Conservation (phyloP, 2,329 filamentous ascomycete genomes). For the Penicillium occitanis region DNA sequence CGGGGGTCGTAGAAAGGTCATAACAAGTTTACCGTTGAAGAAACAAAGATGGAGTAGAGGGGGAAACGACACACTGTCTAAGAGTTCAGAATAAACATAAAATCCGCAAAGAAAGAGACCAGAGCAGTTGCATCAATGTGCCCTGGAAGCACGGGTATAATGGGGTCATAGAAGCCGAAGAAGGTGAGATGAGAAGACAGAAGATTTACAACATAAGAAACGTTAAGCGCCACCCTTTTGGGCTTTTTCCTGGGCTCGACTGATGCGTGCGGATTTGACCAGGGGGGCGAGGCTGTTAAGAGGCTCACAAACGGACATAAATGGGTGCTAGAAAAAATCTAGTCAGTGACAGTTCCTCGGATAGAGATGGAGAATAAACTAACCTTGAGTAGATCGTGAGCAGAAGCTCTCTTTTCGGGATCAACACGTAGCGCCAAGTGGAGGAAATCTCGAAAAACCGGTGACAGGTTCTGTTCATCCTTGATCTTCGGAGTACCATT, state of each 20-base stretch:
- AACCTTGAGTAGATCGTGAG: slow-evolving; percentile 89
- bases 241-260: slow-evolving; percentile 80
- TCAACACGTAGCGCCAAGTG: slow-evolving; percentile 94
- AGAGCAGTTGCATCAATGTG: slow-evolving; percentile 16
- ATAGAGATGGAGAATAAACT: slow-evolving; percentile 39
- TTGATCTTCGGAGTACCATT: slow-evolving; percentile 95
- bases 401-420: slow-evolving; percentile 92
- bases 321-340: slow-evolving; percentile 63
- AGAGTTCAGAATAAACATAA: background rate
- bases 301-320: slow-evolving; percentile 75
- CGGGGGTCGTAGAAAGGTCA: background rate
- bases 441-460: slow-evolving; percentile 86
- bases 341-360: slow-evolving; percentile 16
- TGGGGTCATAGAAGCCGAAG: slow-evolving; percentile 15
- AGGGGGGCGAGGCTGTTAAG: slow-evolving; percentile 77
- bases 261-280: slow-evolving; percentile 80
- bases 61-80: slow-evolving; percentile 8
- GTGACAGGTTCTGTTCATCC: slow-evolving; percentile 78
- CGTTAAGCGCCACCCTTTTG: slow-evolving; percentile 56
- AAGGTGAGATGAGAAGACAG: background rate
- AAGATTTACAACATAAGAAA: slow-evolving; percentile 24
- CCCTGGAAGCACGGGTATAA: slow-evolving; percentile 21
- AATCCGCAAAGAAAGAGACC: slow-evolving; percentile 8
- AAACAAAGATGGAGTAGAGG: background rate
- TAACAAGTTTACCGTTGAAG: background rate